Conservation (phyloP, 139 green algal genomes). For the Chara braunii region DNA sequence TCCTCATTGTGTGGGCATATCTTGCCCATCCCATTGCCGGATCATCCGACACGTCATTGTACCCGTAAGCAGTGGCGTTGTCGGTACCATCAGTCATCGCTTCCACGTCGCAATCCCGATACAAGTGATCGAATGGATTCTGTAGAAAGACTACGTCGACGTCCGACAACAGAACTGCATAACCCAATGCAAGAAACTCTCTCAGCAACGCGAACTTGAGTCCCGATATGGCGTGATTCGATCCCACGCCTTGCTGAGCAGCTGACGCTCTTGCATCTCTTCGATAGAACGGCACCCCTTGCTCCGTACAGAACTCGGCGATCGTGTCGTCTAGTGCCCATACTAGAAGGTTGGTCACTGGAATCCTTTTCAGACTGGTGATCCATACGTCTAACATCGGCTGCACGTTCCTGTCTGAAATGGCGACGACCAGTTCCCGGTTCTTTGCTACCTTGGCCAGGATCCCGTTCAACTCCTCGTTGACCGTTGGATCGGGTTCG, state of each 20-base stretch:
- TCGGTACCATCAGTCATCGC: slow-evolving; percentile 80
- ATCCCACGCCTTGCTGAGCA: slow-evolving; percentile 40
- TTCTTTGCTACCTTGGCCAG: slow-evolving; percentile 62
- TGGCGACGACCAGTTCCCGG: slow-evolving; percentile 77
- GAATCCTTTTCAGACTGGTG: slow-evolving; percentile 45
- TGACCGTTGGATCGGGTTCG: neutral
- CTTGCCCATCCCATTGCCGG: slow-evolving; percentile 77
- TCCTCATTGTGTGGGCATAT: slow-evolving; percentile 56
- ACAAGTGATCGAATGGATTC: slow-evolving; percentile 40
- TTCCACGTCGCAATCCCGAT: slow-evolving; percentile 48
- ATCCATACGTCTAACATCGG: slow-evolving; percentile 43
- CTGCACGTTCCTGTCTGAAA: slow-evolving; percentile 76
- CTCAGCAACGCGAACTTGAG: slow-evolving; percentile 59
- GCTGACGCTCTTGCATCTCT: slow-evolving; percentile 14
- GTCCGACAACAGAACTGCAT: slow-evolving; percentile 83
- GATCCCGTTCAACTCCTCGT: slow-evolving; percentile 25
- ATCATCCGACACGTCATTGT: slow-evolving; percentile 79
- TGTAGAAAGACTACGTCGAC: slow-evolving; percentile 83
- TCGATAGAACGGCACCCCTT: slow-evolving; percentile 35
- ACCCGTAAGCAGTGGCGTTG: slow-evolving; percentile 71
- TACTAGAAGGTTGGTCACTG: slow-evolving; percentile 74
- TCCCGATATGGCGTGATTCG: slow-evolving; percentile 49
- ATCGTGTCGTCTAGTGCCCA: slow-evolving; percentile 80
- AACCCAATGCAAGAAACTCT: slow-evolving; percentile 82
- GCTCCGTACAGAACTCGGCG: slow-evolving; percentile 20